Conservation (phyloP, 352 stramenopile genomes). For the Phytophthora multivora region DNA sequence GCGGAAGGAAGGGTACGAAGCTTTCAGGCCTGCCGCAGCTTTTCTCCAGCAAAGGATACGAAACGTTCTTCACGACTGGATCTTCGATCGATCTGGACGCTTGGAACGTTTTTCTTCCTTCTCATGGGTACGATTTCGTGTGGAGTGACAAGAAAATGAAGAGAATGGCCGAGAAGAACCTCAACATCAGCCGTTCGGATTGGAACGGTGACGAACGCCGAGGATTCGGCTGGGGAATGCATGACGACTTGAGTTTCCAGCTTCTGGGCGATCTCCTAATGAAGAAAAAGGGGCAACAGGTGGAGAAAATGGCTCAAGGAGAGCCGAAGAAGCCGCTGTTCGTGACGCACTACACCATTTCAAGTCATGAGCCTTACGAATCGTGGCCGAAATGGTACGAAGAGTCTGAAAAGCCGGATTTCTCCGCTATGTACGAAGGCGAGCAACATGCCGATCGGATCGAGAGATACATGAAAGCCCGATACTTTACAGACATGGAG, state of each 20-base stretch:
- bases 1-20: neutral
- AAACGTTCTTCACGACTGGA: constrained; percentile 12
- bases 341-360: constrained; percentile 67
- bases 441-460: constrained; percentile 36
- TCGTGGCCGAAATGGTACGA: constrained; percentile 48
- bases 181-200: constrained; percentile 10
- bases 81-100: neutral
- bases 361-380: constrained; percentile 43
- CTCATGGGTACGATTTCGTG: constrained; percentile 1
- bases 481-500: constrained; percentile 62
- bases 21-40: constrained; percentile 7
- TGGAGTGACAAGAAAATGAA: constrained; percentile 6
- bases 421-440: constrained; percentile 54
- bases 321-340: constrained; percentile 48
- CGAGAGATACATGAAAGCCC: constrained; percentile 56
- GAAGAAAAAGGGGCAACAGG: constrained; percentile 22
- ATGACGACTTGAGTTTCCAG: constrained; percentile 52
- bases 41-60: constrained; percentile 5
- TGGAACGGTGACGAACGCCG: constrained; percentile 25
- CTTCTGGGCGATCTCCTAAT: constrained; percentile 23
- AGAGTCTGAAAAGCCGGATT: constrained; percentile 46
- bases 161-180: constrained; percentile 3
- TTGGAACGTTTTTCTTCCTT: constrained; percentile 2
- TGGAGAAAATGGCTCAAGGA: constrained; percentile 2
- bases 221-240: constrained; percentile 41